Evolutionary conservation across 306 rosid species (phyloP), one percentile per base, ranked within the genome.

Genomic region (Hylodesmum podocarpum): DNA sequence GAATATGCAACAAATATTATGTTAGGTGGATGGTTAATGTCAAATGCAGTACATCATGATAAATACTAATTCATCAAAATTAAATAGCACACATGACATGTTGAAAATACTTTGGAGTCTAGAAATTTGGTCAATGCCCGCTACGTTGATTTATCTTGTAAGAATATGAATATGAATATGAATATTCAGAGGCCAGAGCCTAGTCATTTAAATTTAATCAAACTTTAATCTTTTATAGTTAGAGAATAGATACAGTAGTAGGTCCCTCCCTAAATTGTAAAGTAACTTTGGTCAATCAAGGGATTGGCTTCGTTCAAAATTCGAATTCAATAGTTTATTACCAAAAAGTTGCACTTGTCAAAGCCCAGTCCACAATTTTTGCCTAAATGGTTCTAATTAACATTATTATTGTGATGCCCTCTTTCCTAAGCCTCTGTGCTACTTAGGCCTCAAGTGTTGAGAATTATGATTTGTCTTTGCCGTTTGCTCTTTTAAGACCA

Each of bases 101-200:
- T 74, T 57, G 80, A 58, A 58, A 81, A 47, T 8, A 47, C 21
- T 65, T 57, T 36, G 34, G 63, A 41, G 54, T 70, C 16, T 5
- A 50, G 33, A 34, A 65, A 78, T 66, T 83, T 73, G 83, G 83
- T 83, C 80, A 82, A 78, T 75, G 73, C 76, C 80, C 77, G 9
- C 34, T 34, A 19, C 16, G 51, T 59, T 75, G 54, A 43, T 63
- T 58, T 28, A 65, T 61, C 44, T 40, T 65, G 51, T 57, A 69
- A 31, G 70, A 33, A 33, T n/a, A n/a, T n/a, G n/a, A n/a, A n/a
- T n/a, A n/a, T n/a, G n/a, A n/a, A n/a, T n/a, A n/a, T 33, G n/a
- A 47, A 61, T 37, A n/a, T 43, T 55, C 44, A 49, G 10, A 44
- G 2, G 4, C 31, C 6, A 58, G 15, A 39, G 34, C 11, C 41